Evolutionary conservation across 106 monocot genomes (phyloP), one percentile per base, ranked within the genome.

Genomic region (Xerophyta viscosa): DNA sequence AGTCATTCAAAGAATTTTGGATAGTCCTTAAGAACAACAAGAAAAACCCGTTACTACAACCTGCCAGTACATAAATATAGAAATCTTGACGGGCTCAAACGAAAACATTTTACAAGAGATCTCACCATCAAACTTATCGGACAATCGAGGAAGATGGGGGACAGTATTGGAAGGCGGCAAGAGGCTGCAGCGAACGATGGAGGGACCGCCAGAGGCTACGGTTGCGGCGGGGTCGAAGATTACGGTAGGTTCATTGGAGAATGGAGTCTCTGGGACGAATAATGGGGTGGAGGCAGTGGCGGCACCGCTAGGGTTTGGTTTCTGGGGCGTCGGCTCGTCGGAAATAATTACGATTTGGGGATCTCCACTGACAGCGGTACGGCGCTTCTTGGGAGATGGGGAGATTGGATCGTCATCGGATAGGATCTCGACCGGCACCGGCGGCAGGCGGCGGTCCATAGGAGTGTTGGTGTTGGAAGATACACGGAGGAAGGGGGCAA

Each of bases 241-340:
- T 33, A 42, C 41, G 29, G 39, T 36, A 28, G 8, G 8, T 11
- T n/a, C 29, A 25, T 46, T 5, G 2, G 41, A 27, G 1, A 67
- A 42, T 2, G 73, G 73, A 14, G 73, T 67, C 48, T 67, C 73
- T 24, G 61, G 19, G 21, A 74, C 66, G 42, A 67, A 61, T 19
- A 50, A 62, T 17, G 73, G 67, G 0, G 56, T 74, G 59, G 29
- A 44, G 29, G 30, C 13, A n/a, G 50, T n/a, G n/a, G n/a, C n/a
- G n/a, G n/a, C n/a, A n/a, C n/a, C n/a, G n/a, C n/a, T n/a, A n/a
- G n/a, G 41, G 30, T 58, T 27, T 37, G 37, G 54, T 36, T 73
- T 73, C 54, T 55, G 53, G 20, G 72, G 72, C 29, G 72, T 73
- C 13, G 65, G 71, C 36, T 72, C 71, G 36, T 72, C 71, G 30